These are phyloP conservation scores for Teratosphaeriaceae sp. DNA, from an alignment of 2,329 filamentous ascomycete genomes.

Conservation along the genomic window DNA sequence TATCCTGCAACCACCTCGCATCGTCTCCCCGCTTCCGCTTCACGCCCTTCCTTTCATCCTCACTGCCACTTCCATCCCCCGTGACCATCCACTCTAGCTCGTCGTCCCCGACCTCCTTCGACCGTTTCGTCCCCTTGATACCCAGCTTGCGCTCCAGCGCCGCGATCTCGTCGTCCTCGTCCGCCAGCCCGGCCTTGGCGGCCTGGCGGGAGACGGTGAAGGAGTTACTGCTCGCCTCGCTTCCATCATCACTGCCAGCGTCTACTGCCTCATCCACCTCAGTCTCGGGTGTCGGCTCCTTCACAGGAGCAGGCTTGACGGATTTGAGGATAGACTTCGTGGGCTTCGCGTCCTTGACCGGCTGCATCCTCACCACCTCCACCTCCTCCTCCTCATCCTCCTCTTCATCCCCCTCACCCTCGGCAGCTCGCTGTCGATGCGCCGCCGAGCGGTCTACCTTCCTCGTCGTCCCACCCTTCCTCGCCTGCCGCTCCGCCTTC, in stretches of 20 bases:
- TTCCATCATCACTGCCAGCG: slow-evolving; percentile 8
- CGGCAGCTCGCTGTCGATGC: slow-evolving; percentile 15
- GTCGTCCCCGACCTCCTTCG: slow-evolving; percentile 61
- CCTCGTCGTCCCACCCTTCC: slow-evolving; percentile 39
- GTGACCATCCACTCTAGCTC: slow-evolving; percentile 73
- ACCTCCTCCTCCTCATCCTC: slow-evolving; percentile 21
- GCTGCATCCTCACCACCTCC: slow-evolving; percentile 24
- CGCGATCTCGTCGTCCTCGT: slow-evolving; percentile 85
- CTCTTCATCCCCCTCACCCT: too few species aligned
- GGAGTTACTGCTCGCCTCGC: slow-evolving; percentile 12
- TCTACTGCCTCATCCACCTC: slow-evolving; percentile 6
- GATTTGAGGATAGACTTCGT: slow-evolving; percentile 32
- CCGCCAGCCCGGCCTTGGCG: slow-evolving; percentile 51
- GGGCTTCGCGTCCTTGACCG: slow-evolving; percentile 1
- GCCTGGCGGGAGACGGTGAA: slow-evolving; percentile 16
- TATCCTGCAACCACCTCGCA: slow-evolving; percentile 53
- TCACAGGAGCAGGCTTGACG: slow-evolving; percentile 12
- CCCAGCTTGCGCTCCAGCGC: slow-evolving; percentile 83
- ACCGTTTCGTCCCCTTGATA: slow-evolving; percentile 68
- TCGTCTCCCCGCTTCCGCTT: slow-evolving; percentile 52
- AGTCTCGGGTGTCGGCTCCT: slow-evolving; percentile 3
- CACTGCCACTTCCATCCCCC: slow-evolving; percentile 52
- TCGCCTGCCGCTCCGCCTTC: slow-evolving; percentile 58
- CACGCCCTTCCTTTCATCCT: slow-evolving; percentile 34
- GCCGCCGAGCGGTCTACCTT: background rate